Base-by-base conservation (phyloP, 2,329 filamentous ascomycete species). In the Fusarium coicis region DNA sequence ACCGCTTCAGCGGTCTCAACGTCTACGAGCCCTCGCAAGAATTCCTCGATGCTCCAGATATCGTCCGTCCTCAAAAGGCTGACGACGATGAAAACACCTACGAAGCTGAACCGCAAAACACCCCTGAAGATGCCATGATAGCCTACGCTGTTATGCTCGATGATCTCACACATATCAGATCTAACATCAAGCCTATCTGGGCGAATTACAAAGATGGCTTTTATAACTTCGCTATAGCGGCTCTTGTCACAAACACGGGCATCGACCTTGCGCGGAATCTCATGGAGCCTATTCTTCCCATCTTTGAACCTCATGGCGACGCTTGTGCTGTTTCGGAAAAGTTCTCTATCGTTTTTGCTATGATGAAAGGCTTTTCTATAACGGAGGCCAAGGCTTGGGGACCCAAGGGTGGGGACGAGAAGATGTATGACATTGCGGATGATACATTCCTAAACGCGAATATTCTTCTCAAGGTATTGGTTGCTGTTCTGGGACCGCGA, bases 91-190 rank as follows among this genome's bases (percentile, higher is more conserved):
- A 34, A 4, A 26, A 34, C 4, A n/a, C 7, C 21, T 84, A 84
- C 64, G 78, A 81, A 59, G 78, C 78, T 18, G 82, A 84, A 66
- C 47, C 58, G 0, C 70, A 74, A 10, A 64, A 49, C 1, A 68
- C 71, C 4, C 15, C 76, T 1, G 74, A 79, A 6, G 80, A 83
- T 32, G 73, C 74, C 5, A 36, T 79, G 1, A 73, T 83, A 12
- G 76, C 80, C 14, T 77, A 78, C 26, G 52, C 50, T 0, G 63
- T 75, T 2, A 55, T 84, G 36, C 56, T 81, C 11, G 70, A 79
- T 10, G 81, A 84, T 55, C 57, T 23, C n/a, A 23, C n/a, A 1
- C 10, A 23, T 23, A 43, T 43, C 7, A 1, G 42, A 23, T 23
- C 42, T 23, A 7, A 23, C 10, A 23, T 23, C 15, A 43, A 23